These are phyloP conservation scores for Septoria petroselini DNA, from an alignment of 2,329 filamentous ascomycete species.

Conservation along the genomic window DNA sequence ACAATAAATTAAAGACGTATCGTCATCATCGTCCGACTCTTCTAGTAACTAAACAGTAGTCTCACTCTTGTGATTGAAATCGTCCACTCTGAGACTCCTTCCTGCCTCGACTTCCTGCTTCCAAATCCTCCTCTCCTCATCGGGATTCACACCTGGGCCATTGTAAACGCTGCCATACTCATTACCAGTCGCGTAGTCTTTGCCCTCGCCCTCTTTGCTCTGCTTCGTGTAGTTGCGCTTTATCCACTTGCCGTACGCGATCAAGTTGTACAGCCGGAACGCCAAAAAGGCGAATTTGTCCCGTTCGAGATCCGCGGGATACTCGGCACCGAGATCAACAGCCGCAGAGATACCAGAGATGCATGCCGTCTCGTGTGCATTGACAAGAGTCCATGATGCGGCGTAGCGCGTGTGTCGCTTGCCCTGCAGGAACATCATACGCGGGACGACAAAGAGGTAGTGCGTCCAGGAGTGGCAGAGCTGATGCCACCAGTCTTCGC, in stretches of 20 bases:
- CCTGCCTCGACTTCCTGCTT: slow-evolving; percentile 46
- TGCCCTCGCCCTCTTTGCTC: slow-evolving; percentile 48
- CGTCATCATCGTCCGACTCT: too few relatives aligned
- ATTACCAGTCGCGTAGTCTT: slow-evolving; percentile 55
- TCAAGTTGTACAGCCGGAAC: slow-evolving; percentile 60
- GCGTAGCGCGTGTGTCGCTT: slow-evolving; percentile 62
- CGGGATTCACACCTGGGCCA: slow-evolving; percentile 55
- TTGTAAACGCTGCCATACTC: slow-evolving; percentile 59
- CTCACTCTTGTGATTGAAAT: slow-evolving; percentile 14
- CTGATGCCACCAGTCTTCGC: slow-evolving; percentile 66
- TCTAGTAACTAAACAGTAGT: not conserved
- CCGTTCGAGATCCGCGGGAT: slow-evolving; percentile 60
- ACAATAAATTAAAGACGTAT: too few relatives aligned
- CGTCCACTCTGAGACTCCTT: slow-evolving; percentile 30
- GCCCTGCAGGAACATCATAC: slow-evolving; percentile 70
- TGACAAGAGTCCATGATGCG: slow-evolving; percentile 66
- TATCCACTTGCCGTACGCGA: slow-evolving; percentile 63
- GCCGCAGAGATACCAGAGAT: slow-evolving; percentile 69
- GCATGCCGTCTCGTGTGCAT: slow-evolving; percentile 67
- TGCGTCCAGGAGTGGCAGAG: slow-evolving; percentile 63
- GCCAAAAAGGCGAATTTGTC: slow-evolving; percentile 60
- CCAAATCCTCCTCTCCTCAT: slow-evolving; percentile 55
- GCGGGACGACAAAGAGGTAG: slow-evolving; percentile 64
- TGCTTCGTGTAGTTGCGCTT: slow-evolving; percentile 40
- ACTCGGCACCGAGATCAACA: slow-evolving; percentile 64